A percentile compares a stretch with the other conserved stretches of the same genome.
Conservation (phyloP, 1,284 basidiomycete genomes). For the Rhizoctonia solani region DNA sequence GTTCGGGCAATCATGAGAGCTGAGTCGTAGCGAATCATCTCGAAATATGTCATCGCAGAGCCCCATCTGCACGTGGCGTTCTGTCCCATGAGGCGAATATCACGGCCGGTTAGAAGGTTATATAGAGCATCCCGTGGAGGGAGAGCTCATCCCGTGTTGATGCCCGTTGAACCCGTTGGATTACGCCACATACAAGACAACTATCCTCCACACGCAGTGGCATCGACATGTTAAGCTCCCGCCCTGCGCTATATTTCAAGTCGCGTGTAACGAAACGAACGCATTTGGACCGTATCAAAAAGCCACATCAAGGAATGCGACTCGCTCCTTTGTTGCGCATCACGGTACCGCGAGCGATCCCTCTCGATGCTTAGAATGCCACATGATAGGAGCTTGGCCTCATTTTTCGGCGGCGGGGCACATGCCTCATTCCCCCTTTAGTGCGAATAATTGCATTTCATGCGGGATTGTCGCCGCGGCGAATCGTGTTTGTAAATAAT, state of each 20-base stretch:
- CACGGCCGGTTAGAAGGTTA: slow-evolving; percentile 5
- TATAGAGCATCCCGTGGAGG: neutral
- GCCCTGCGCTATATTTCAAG: neutral
- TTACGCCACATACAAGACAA: slow-evolving; percentile 10
- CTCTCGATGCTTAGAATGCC: slow-evolving; percentile 1
- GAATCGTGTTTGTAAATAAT: too few species aligned
- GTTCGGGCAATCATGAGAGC: neutral
- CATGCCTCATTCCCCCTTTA: neutral
- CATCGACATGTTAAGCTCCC: too few species aligned
- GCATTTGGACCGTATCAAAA: too few species aligned
- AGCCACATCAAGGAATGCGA: slow-evolving; percentile 11
- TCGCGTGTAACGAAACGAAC: neutral
- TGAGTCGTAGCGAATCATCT: too few species aligned
- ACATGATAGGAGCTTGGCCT: slow-evolving; percentile 28
- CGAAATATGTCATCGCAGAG: slow-evolving; percentile 19
- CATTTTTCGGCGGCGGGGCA: slow-evolving; percentile 9
- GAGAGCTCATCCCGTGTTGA: slow-evolving; percentile 2
- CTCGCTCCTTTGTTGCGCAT: slow-evolving; percentile 20
- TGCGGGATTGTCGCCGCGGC: neutral
- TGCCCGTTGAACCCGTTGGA: slow-evolving; percentile 5
- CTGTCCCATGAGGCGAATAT: neutral
- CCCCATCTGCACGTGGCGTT: slow-evolving; percentile 6
- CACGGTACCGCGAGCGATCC: slow-evolving; percentile 1
- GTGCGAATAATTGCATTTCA: too few species aligned
- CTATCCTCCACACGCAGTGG: too few species aligned